A percentile compares a stretch with the other conserved stretches of the same genome.
Conservation (phyloP, 352 stramenopile species). For the Thraustotheca clavata region DNA sequence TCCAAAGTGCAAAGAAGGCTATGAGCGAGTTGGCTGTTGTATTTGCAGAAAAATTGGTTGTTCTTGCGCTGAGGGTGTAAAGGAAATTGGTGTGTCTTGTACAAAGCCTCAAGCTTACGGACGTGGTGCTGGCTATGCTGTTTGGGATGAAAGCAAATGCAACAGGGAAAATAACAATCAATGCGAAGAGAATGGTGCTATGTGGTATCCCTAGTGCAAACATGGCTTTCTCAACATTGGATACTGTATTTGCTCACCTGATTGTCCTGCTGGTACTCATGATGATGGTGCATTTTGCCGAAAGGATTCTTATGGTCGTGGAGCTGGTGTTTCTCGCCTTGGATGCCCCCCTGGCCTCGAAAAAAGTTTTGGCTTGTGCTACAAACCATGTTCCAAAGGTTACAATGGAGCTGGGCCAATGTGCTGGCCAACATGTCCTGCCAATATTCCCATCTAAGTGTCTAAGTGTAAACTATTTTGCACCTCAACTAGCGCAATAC, state of each 20-base stretch:
- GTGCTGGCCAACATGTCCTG: constrained; percentile 13
- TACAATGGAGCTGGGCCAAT: constrained; percentile 13
- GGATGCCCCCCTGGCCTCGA: constrained; percentile 10
- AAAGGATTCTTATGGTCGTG: constrained; percentile 19
- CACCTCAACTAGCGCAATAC: not conserved
- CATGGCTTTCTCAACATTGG: not conserved
- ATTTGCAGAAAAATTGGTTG: constrained; percentile 6
- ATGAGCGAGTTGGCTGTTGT: not conserved
- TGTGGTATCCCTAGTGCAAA: constrained; percentile 12
- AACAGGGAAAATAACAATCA: not conserved
- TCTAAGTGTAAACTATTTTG: not conserved
- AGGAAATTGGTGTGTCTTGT: not conserved
- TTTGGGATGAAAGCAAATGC: constrained; percentile 10
- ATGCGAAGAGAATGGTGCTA: not conserved
- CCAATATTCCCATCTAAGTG: not conserved
- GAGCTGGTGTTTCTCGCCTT: not conserved
- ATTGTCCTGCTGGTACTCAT: not conserved
- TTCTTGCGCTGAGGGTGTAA: not conserved
- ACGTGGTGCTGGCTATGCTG: not conserved
- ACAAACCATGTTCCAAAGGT: constrained; percentile 1
- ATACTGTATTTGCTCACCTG: constrained; percentile 6
- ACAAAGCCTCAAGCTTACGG: constrained; percentile 1
- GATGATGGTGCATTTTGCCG: constrained; percentile 13
- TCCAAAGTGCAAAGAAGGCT: not conserved
- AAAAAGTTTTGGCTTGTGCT: constrained; percentile 20